phyloP scores from a whole-genome alignment of 305 asterid genomes.

The Solanum hybrid region DNA sequence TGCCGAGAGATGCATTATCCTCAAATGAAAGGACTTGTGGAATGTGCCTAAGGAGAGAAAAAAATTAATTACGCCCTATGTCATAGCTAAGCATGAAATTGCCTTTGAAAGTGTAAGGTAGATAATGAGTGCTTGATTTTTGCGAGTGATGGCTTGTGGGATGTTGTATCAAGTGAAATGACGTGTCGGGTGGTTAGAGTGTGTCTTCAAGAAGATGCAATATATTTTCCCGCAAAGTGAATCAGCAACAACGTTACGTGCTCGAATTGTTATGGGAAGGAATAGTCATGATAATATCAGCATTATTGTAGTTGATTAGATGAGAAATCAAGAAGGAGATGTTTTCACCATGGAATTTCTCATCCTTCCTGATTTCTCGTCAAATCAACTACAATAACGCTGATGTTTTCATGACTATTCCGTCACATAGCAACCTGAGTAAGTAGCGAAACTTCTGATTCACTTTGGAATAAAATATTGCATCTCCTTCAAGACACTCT shows the following conservation, averaged over 20 bases:
- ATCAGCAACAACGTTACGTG: no score
- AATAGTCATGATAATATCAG: not conserved
- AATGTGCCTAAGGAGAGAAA: not conserved
- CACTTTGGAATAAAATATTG: not conserved
- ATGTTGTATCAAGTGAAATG: no score
- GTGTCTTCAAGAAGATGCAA: no score
- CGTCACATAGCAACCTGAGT: not conserved
- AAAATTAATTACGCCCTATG: slow-evolving; percentile 23
- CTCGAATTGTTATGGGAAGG: not conserved
- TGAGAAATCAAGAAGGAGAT: not conserved
- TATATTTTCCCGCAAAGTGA: no score
- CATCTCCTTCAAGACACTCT: not conserved
- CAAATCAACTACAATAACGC: not conserved
- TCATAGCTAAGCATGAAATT: slow-evolving; percentile 12
- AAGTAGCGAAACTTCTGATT: not conserved
- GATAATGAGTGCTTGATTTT: no score
- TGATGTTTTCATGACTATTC: not conserved
- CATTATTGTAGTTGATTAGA: not conserved
- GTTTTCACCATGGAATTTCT: not conserved
- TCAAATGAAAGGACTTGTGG: not conserved
- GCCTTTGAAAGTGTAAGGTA: no score
- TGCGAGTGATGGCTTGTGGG: no score
- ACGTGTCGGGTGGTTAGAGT: no score
- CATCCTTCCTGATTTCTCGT: not conserved
- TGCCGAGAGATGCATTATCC: not conserved